Evolutionary conservation across 129 eudicot genomes (phyloP).

Genomic region (Erigeron canadensis): DNA sequence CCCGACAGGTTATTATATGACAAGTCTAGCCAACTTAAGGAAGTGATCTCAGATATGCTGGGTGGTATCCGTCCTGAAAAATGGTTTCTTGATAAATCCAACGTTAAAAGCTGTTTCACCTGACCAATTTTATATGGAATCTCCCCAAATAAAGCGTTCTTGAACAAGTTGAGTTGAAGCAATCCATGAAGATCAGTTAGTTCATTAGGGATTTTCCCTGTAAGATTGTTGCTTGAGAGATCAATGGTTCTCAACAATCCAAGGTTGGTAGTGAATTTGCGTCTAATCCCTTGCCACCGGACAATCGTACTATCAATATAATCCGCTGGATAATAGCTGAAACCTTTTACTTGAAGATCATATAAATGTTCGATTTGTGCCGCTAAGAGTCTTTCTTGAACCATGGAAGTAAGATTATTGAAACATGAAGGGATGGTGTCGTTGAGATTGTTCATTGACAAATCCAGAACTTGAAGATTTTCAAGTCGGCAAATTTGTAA

Average conservation of each 20-base stretch:
- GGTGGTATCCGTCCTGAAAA: constrained; percentile 10
- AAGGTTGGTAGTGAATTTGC: constrained; percentile 17
- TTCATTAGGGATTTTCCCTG: constrained; percentile 36
- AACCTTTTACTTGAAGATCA: too few species aligned
- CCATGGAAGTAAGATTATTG: too few species aligned
- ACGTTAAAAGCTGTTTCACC: constrained; percentile 11
- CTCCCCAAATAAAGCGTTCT: constrained; percentile 19
- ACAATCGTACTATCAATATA: constrained; percentile 6
- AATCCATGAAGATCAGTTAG: constrained; percentile 22
- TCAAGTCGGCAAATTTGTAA: constrained; percentile 21
- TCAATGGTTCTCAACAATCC: constrained; percentile 33
- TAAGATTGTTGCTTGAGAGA: constrained; percentile 33
- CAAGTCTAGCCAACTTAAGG: constrained; percentile 1
- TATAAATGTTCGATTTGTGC: background rate
- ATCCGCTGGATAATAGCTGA: background rate
- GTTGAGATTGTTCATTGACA: constrained; percentile 25
- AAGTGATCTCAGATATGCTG: constrained; percentile 3
- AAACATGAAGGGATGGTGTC: constrained; percentile 34
- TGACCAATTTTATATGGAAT: constrained; percentile 18
- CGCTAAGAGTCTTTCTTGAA: background rate
- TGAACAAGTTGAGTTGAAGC: constrained; percentile 26
- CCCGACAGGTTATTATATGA: constrained; percentile 15
- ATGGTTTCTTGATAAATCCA: constrained; percentile 36
- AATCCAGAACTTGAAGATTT: constrained; percentile 30
- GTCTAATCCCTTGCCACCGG: constrained; percentile 31